These are phyloP conservation scores for Pleurotus tuber-regium DNA, from an alignment of 768 basidiomycete genomes.

Conservation along the genomic window DNA sequence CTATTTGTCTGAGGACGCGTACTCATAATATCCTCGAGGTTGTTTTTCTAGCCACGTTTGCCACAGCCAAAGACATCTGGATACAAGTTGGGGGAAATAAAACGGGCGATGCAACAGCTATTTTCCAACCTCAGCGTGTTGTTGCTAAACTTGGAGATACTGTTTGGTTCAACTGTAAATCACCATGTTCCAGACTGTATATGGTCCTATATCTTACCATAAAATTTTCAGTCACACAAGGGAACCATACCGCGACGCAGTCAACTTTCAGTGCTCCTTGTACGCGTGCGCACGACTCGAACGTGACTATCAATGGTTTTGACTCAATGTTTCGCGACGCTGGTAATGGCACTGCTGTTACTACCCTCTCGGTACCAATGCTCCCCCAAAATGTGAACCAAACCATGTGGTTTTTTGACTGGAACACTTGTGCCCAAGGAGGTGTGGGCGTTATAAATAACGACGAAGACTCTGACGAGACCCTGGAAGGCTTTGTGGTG, in stretches of 20 bases:
- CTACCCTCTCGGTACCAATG: slow-evolving; percentile 45
- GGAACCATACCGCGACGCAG: slow-evolving; percentile 54
- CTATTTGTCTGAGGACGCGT: background rate
- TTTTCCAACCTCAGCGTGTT: slow-evolving; percentile 48
- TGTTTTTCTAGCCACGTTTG: slow-evolving; percentile 18
- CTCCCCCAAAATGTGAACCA: slow-evolving; percentile 32
- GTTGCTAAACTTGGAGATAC: slow-evolving; percentile 43
- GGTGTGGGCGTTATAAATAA: slow-evolving; percentile 63
- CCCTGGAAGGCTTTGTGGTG: slow-evolving; percentile 44
- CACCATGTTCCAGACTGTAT: background rate
- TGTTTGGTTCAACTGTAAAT: slow-evolving; percentile 56
- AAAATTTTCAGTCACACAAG: slow-evolving; percentile 46
- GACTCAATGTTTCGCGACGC: slow-evolving; percentile 50
- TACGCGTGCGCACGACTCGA: slow-evolving; percentile 43
- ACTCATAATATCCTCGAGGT: slow-evolving; percentile 4
- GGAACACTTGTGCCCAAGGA: slow-evolving; percentile 49
- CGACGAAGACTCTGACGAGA: slow-evolving; percentile 42
- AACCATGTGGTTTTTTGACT: slow-evolving; percentile 64
- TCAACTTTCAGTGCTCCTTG: slow-evolving; percentile 57
- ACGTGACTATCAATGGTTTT: slow-evolving; percentile 56
- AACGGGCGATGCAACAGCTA: slow-evolving; percentile 36
- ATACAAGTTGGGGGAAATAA: slow-evolving; percentile 47
- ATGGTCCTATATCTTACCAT: too few species aligned
- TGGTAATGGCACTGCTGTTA: slow-evolving; percentile 43
- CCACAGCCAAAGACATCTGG: slow-evolving; percentile 36